phyloP scores from a whole-genome alignment of 2,329 filamentous ascomycete genomes.

The Sclerotinia glacialis region DNA sequence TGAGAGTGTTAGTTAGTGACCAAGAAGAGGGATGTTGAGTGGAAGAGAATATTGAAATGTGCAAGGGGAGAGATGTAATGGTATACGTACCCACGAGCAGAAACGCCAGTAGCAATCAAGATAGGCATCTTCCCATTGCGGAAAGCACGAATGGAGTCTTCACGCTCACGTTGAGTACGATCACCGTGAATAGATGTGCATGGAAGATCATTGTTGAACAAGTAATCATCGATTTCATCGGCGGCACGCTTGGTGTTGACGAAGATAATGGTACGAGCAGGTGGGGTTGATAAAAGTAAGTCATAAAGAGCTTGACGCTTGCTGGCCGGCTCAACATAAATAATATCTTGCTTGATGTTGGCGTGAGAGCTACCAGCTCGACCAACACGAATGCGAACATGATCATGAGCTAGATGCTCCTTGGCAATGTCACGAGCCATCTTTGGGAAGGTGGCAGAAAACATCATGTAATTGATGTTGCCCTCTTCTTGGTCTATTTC shows the following conservation, averaged over 20 bases:
- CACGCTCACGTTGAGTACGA: constrained; percentile 85
- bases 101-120: constrained; percentile 80
- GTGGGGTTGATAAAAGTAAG: constrained; percentile 66
- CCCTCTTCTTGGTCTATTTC: constrained; percentile 71
- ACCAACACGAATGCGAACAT: constrained; percentile 80
- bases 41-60: neutral
- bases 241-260: constrained; percentile 77
- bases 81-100: constrained; percentile 65
- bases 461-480: constrained; percentile 71
- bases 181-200: constrained; percentile 85
- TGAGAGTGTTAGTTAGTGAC: neutral
- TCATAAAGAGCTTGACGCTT: constrained; percentile 74
- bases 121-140: constrained; percentile 72
- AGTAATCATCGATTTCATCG: constrained; percentile 81
- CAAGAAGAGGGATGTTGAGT: neutral
- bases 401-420: constrained; percentile 68
- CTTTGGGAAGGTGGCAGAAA: constrained; percentile 92
- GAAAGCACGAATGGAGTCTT: constrained; percentile 87
- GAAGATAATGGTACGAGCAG: constrained; percentile 82
- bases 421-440: constrained; percentile 71
- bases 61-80: neutral
- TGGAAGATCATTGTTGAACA: constrained; percentile 77
- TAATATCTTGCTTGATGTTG: constrained; percentile 78
- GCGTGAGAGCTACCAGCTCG: constrained; percentile 77
- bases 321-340: constrained; percentile 60